phyloP scores from a whole-genome alignment of 2,329 filamentous ascomycete species.

The Ceratocystis alfenasii region DNA sequence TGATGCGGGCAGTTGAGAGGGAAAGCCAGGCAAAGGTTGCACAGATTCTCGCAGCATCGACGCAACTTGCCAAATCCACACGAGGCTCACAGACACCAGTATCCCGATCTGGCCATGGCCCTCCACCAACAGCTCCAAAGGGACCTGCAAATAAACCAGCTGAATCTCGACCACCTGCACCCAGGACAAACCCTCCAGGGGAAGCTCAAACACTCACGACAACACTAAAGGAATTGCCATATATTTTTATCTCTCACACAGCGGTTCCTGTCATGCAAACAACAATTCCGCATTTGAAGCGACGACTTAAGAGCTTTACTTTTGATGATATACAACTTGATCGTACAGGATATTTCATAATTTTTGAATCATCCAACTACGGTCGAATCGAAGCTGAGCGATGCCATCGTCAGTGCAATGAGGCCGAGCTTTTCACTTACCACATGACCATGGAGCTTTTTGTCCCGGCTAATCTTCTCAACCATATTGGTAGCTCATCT shows the following conservation, averaged over 20 bases:
- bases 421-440: constrained; percentile 81
- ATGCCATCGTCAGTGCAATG: constrained; percentile 68
- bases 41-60: constrained; percentile 22
- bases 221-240: constrained; percentile 66
- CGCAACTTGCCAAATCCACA: constrained; percentile 20
- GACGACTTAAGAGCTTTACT: constrained; percentile 69
- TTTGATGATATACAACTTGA: constrained; percentile 77
- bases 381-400: constrained; percentile 72
- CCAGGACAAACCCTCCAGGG: constrained; percentile 38
- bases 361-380: constrained; percentile 67
- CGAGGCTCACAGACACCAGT: constrained; percentile 25
- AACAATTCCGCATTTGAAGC: constrained; percentile 82
- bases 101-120: constrained; percentile 35
- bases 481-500: constrained; percentile 20
- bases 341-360: constrained; percentile 74
- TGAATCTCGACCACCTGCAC: constrained; percentile 53
- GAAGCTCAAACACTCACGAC: constrained; percentile 56
- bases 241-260: constrained; percentile 77
- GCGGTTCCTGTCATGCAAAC: constrained; percentile 78
- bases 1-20: constrained; percentile 64
- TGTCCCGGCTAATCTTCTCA: constrained; percentile 25
- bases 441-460: constrained; percentile 77
- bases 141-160: constrained; percentile 55
- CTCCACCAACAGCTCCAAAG: constrained; percentile 76
- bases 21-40: constrained; percentile 47